phyloP scores from a whole-genome alignment of 2,329 filamentous ascomycete species.

The Achaetomium macrosporum region DNA sequence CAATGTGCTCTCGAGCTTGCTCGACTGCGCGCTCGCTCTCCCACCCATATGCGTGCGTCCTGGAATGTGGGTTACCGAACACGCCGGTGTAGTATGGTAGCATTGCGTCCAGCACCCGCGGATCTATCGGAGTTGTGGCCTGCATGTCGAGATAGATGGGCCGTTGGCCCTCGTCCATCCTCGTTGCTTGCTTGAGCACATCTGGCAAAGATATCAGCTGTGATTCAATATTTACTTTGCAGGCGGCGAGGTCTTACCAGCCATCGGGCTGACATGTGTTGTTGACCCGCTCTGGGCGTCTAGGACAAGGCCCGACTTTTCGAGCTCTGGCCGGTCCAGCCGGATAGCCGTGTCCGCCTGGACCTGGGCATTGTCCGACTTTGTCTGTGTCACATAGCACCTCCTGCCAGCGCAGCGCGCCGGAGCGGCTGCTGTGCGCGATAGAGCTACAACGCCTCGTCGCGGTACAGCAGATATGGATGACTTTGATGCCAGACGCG shows the following conservation, averaged over 20 bases:
- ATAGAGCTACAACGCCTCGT: slow-evolving; percentile 30
- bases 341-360: slow-evolving; percentile 78
- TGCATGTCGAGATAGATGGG: slow-evolving; percentile 99
- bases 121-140: slow-evolving; percentile 91
- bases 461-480: slow-evolving; percentile 33
- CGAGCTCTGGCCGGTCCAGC: slow-evolving; percentile 78
- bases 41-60: slow-evolving; percentile 98
- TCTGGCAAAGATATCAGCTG: slow-evolving; percentile 38
- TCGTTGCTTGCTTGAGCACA: slow-evolving; percentile 82
- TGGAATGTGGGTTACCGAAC: slow-evolving; percentile 94
- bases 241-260: slow-evolving; percentile 39
- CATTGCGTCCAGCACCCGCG: slow-evolving; percentile 93
- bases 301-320: slow-evolving; percentile 54
- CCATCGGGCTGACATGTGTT: slow-evolving; percentile 74
- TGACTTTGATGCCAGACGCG: slow-evolving; percentile 47
- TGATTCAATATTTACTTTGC: neutral
- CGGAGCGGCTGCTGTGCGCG: slow-evolving; percentile 30
- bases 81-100: slow-evolving; percentile 87
- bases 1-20: slow-evolving; percentile 75
- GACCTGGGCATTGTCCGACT: slow-evolving; percentile 73
- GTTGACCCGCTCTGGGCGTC: slow-evolving; percentile 48
- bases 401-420: slow-evolving; percentile 34
- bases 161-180: slow-evolving; percentile 87
- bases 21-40: slow-evolving; percentile 94
- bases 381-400: slow-evolving; percentile 79